Evolutionary conservation across 2,329 filamentous ascomycete genomes (phyloP), one percentile per base, ranked within the genome.

Genomic region (Trichoderma atroviride): DNA sequence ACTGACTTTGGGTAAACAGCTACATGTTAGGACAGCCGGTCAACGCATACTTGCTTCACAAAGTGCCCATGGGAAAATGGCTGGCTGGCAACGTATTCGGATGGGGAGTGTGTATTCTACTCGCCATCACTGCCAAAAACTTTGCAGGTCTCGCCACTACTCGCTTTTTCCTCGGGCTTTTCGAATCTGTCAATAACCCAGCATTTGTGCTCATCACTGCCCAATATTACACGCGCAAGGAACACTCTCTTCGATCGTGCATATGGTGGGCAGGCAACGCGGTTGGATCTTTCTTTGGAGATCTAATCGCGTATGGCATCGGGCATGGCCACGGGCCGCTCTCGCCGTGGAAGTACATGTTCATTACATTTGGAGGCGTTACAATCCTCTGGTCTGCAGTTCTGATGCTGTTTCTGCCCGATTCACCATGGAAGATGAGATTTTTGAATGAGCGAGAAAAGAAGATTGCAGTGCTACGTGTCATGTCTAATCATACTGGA

Each of bases 211-310:
- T 73, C 13, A 52, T 71, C 5, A 47, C 69, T 5, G 58, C 43
- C 9, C 71, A 72, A 59, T 73, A 73, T 43, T 73, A 67, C 59
- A 73, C 71, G 7, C 64, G 72, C 16, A 58, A 65, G 5, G 72
- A 73, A 40, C 72, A 73, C 24, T 57, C 70, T 2, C 66, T 73
- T 27, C 72, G 72, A 22, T 24, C 70, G 22, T 64, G 40, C 13
- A 66, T 72, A 27, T 72, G 72, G 71, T 73, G 72, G 72, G 47
- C 66, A 9, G 71, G 70, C 19, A 53, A 40, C 53, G 65, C 60
- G 14, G 58, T 72, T 19, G 71, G 71, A 11, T 40, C 40, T 11
- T 72, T 68, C 55, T 59, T 72, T 33, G 65, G 68, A 10, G 72
- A 70, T 27, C 43, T 65, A 22, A 67, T 72, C 27, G 63, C 67